These are phyloP conservation scores for Persicaria maculosa DNA, from an alignment of 148 eudicot species.

Conservation along the genomic window DNA sequence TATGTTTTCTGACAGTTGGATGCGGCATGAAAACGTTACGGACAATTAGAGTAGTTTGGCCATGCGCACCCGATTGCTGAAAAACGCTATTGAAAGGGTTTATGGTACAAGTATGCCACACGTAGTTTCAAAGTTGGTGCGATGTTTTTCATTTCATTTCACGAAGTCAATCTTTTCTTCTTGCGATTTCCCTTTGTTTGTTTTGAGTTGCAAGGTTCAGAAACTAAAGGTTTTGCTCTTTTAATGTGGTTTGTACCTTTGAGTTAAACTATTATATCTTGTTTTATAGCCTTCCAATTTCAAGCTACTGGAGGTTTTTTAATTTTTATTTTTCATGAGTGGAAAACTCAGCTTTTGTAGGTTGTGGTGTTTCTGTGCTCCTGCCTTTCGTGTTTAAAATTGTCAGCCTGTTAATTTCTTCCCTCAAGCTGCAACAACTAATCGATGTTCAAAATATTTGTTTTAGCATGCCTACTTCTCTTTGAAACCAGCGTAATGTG, in stretches of 20 bases:
- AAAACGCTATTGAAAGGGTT: too few relatives aligned
- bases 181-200: background rate
- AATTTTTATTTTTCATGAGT: background rate
- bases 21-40: background rate
- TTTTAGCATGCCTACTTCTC: background rate
- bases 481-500: background rate
- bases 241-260: background rate
- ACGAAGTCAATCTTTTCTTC: background rate
- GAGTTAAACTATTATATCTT: background rate
- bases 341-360: background rate
- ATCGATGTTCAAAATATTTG: background rate
- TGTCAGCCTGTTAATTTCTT: background rate
- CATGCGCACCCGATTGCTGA: too few relatives aligned
- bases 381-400: background rate
- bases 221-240: background rate
- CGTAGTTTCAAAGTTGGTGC: too few relatives aligned
- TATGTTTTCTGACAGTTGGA: background rate
- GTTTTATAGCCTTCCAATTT: constrained; percentile 2
- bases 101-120: too few relatives aligned
- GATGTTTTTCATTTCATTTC: background rate
- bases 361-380: background rate
- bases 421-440: background rate
- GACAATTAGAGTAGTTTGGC: too few relatives aligned
- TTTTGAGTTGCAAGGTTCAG: background rate
- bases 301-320: background rate